phyloP scores from a whole-genome alignment of 208 protist genomes.

The Novymonas esmeraldas region DNA sequence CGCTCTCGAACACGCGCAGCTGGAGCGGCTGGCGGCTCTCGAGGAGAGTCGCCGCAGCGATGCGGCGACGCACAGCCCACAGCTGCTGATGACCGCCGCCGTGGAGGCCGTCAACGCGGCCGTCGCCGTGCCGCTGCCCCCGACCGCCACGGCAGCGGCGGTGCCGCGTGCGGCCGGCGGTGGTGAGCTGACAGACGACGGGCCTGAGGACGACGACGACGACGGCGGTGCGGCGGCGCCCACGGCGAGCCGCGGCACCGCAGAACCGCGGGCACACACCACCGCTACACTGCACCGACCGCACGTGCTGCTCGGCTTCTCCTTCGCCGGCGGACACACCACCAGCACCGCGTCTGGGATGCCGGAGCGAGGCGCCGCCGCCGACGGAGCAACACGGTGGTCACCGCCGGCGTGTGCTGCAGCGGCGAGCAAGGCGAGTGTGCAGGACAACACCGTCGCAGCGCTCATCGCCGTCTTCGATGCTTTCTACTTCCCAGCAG shows the following conservation, averaged over 20 bases:
- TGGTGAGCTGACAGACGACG: neutral
- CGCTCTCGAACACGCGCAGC: conserved; percentile 37
- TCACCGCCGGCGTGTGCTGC: neutral
- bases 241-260: too few species aligned
- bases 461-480: conserved; percentile 35
- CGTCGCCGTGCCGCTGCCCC: neutral
- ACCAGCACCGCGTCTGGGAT: too few species aligned
- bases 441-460: neutral
- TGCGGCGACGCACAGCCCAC: conserved; percentile 15
- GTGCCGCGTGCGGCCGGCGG: neutral
- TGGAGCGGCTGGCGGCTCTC: conserved; percentile 16
- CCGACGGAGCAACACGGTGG: conserved; percentile 17
- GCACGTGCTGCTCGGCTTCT: conserved; percentile 24
- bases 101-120: conserved; percentile 12
- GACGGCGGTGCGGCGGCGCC: neutral
- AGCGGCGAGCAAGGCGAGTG: neutral
- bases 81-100: conserved; percentile 27
- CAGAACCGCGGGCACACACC: neutral
- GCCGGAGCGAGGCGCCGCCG: neutral
- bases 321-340: neutral
- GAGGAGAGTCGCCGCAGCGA: conserved; percentile 19
- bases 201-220: neutral
- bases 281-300: conserved; percentile 22
- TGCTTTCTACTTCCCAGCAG: conserved; percentile 28
- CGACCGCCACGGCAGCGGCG: neutral